Evolutionary conservation across 139 green algal genomes (phyloP), one percentile per base, ranked within the genome.

Genomic region (Chlamydomonas incerta): DNA sequence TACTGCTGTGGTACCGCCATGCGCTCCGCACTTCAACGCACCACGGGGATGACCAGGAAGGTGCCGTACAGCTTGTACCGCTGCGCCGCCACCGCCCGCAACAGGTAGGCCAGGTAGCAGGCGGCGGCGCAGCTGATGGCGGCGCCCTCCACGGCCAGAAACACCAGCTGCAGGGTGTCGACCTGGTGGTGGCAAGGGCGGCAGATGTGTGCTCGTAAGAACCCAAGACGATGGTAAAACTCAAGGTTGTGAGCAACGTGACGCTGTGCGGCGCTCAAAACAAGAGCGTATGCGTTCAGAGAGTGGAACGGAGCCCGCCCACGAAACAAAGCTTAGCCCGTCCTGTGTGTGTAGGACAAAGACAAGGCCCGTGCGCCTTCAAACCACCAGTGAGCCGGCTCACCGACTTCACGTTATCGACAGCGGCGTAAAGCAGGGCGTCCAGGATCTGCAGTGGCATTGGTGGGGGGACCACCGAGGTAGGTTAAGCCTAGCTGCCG

Each of bases 1-100:
- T n/a, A n/a, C n/a, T n/a, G n/a, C n/a, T n/a, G n/a, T n/a, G n/a
- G n/a, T n/a, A n/a, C n/a, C n/a, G n/a, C n/a, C n/a, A n/a, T n/a
- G n/a, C n/a, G n/a, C n/a, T n/a, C n/a, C n/a, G n/a, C n/a, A n/a
- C n/a, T n/a, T n/a, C n/a, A n/a, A n/a, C n/a, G 2, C 60, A 66
- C 77, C 47, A 72, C 47, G 15, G 79, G 79, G 37, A 85, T 57
- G 31, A 85, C 33, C 10, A 85, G 34, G n/a, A 85, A 85, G 21
- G 33, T 68, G 47, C 68, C 52, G 24, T 76, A 85, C 29, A 85
- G 50, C 63, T 75, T 85, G 63, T 76, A 85, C 29, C 79, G 66
- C 41, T 85, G 79, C 8, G 31, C 47, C 29, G 79, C 79, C 3
- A 85, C 23, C 3, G 66, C 47, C 5, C 66, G 65, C 3, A 85